Conservation (phyloP, 2,329 filamentous ascomycete species). For the Pleoardoris graminearum region DNA sequence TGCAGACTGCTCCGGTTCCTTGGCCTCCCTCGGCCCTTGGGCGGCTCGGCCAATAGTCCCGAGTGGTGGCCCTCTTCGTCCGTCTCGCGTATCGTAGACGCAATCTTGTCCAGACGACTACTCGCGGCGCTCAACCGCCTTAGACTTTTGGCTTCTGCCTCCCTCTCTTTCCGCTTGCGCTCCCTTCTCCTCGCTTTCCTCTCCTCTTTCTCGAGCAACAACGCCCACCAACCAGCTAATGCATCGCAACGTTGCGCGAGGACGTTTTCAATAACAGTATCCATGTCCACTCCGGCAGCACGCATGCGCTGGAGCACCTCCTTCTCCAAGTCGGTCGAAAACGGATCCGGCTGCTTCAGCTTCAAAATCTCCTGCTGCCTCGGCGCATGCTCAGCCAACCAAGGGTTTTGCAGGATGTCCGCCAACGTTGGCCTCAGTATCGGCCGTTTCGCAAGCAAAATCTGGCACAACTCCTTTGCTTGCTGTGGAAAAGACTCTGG, state of each 20-base stretch:
- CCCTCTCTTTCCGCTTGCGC: slow-evolving; percentile 80
- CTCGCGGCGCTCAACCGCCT: slow-evolving; percentile 87
- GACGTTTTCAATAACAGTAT: slow-evolving; percentile 92
- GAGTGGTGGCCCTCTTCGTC: slow-evolving; percentile 69
- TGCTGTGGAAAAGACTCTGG: slow-evolving; percentile 78
- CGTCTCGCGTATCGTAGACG: slow-evolving; percentile 75
- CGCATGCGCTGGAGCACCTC: slow-evolving; percentile 91
- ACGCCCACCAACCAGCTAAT: slow-evolving; percentile 92
- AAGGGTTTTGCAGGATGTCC: slow-evolving; percentile 86
- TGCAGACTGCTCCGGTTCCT: slow-evolving; percentile 68
- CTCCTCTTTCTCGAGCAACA: slow-evolving; percentile 92
- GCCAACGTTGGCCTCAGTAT: slow-evolving; percentile 78
- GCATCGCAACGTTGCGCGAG: slow-evolving; percentile 86
- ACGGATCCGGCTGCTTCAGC: slow-evolving; percentile 76
- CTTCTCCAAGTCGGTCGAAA: slow-evolving; percentile 84
- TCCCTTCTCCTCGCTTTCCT: slow-evolving; percentile 81
- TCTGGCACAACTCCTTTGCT: slow-evolving; percentile 74
- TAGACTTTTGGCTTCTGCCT: slow-evolving; percentile 77
- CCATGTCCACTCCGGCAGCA: slow-evolving; percentile 89
- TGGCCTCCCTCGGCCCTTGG: slow-evolving; percentile 74
- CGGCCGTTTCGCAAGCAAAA: slow-evolving; percentile 87
- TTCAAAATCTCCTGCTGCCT: slow-evolving; percentile 89
- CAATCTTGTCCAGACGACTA: slow-evolving; percentile 79
- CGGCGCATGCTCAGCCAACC: slow-evolving; percentile 82
- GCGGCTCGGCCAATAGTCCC: slow-evolving; percentile 56